Evolutionary conservation across 2,329 filamentous ascomycete genomes (phyloP).

Genomic region (Chaetothyriales sp.): DNA sequence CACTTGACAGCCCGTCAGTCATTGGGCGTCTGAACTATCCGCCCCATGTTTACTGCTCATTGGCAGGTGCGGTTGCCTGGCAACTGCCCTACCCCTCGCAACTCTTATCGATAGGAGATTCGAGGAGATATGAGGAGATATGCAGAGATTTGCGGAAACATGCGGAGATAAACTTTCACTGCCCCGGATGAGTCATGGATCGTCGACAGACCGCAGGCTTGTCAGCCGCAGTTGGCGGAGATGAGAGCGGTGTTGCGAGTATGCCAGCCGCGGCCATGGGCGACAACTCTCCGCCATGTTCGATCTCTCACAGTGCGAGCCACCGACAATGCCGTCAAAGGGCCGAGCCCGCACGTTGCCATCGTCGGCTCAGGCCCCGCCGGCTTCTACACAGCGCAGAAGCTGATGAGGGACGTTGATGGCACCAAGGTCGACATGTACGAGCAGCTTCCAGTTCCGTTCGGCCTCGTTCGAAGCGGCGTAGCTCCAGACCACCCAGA

Average conservation of each 20-base stretch:
- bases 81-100: not conserved
- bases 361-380: constrained; percentile 88
- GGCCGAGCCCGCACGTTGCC: constrained; percentile 58
- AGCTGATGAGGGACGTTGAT: constrained; percentile 61
- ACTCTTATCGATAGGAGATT: not conserved
- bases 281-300: not conserved
- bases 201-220: too few relatives aligned
- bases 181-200: too few relatives aligned
- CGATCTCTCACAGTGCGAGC: not conserved
- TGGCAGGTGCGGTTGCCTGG: not conserved
- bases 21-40: not conserved
- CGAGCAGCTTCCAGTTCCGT: constrained; percentile 81
- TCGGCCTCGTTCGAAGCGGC: constrained; percentile 79
- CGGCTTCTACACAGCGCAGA: constrained; percentile 85
- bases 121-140: not conserved
- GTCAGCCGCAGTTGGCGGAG: not conserved
- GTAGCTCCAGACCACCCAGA: constrained; percentile 98
- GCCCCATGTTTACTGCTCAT: not conserved
- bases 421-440: constrained; percentile 83
- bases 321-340: constrained; percentile 9
- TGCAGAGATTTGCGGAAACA: too few relatives aligned
- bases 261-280: not conserved
- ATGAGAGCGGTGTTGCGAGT: not conserved
- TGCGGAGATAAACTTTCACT: not conserved
- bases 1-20: not conserved